phyloP scores from a whole-genome alignment of 1,284 basidiomycete species.

The Schizophyllum commune region DNA sequence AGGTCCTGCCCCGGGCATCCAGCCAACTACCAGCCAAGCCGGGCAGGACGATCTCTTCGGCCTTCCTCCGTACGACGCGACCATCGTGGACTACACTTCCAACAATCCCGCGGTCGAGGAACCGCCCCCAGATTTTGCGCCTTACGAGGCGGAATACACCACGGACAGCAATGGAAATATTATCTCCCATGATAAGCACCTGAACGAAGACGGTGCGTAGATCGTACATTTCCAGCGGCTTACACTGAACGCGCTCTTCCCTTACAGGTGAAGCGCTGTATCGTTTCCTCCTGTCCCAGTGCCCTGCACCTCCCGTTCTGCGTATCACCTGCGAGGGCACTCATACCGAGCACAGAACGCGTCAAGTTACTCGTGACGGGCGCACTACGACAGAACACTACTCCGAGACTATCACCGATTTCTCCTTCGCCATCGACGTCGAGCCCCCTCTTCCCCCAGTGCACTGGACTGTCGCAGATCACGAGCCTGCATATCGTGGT shows the following conservation, averaged over 20 bases:
- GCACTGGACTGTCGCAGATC: conserved; percentile 45
- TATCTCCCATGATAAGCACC: conserved; percentile 62
- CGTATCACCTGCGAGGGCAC: conserved; percentile 47
- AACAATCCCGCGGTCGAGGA: conserved; percentile 20
- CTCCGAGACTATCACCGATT: conserved; percentile 52
- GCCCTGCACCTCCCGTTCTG: conserved; percentile 39
- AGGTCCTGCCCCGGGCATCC: background rate
- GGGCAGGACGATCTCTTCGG: background rate
- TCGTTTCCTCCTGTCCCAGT: conserved; percentile 59
- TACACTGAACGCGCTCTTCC: background rate
- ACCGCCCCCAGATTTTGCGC: conserved; percentile 53
- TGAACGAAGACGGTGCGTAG: conserved; percentile 59
- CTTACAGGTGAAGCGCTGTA: conserved; percentile 60
- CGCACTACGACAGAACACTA: conserved; percentile 34
- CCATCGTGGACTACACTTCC: background rate
- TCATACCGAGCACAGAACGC: conserved; percentile 47
- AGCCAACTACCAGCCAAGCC: background rate
- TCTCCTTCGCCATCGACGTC: conserved; percentile 56
- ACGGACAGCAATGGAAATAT: conserved; percentile 40
- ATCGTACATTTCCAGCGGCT: background rate
- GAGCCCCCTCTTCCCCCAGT: conserved; percentile 27
- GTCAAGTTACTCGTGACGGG: conserved; percentile 34
- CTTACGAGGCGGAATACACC: conserved; percentile 56
- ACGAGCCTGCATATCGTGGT: conserved; percentile 48
- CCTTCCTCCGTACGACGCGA: background rate